These are phyloP conservation scores for Calophaca sinica DNA, from an alignment of 306 rosid genomes.

Conservation along the genomic window DNA sequence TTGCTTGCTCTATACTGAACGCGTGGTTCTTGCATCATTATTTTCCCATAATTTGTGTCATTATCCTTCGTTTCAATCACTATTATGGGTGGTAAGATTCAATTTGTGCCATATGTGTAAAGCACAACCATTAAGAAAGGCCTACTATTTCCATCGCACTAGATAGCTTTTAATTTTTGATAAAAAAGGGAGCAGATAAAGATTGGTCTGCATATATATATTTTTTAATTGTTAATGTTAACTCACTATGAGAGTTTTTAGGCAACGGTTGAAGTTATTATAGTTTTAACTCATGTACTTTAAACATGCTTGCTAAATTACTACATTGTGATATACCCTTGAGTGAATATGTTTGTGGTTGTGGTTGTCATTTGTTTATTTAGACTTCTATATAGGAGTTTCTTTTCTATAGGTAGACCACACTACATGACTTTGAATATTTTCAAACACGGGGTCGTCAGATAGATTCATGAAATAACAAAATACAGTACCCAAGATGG, in stretches of 20 bases:
- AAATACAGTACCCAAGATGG: background rate
- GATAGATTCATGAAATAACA: background rate
- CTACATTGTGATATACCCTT: background rate
- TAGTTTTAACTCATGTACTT: background rate
- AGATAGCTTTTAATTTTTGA: background rate
- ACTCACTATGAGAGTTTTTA: background rate
- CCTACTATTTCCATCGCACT: background rate
- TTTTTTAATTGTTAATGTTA: background rate
- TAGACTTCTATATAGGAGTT: background rate
- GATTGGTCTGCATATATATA: background rate
- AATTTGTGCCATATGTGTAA: conserved; percentile 6
- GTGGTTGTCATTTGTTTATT: background rate
- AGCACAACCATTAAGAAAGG: conserved; percentile 2
- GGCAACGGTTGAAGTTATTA: background rate
- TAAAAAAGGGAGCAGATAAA: background rate
- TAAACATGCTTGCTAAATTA: background rate
- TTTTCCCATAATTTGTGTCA: conserved; percentile 23
- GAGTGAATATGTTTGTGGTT: background rate
- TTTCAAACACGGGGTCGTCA: background rate
- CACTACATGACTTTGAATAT: background rate
- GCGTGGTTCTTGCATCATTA: background rate
- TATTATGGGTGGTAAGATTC: background rate
- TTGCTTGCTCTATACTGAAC: conserved; percentile 28
- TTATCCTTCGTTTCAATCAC: background rate
- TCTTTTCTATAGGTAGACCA: background rate